A percentile compares a stretch with the other conserved stretches of the same genome.
Conservation (phyloP, 192 early-diverging fungal species). For the Rhizophagus clarus region DNA sequence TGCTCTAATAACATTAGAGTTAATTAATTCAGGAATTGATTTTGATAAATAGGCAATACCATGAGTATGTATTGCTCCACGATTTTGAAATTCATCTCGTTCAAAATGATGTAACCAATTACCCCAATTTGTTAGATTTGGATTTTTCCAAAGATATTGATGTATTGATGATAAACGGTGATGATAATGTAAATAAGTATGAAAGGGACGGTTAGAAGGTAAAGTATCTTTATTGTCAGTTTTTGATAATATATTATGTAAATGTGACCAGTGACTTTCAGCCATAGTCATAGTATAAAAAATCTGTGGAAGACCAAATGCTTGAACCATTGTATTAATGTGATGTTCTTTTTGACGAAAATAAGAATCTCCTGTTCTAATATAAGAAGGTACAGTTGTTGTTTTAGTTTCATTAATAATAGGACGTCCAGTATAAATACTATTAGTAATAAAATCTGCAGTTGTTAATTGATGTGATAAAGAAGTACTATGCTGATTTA, state of each 20-base stretch:
- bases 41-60: background rate
- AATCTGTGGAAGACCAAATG: background rate
- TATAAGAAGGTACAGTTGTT: background rate
- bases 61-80: constrained; percentile 7
- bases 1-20: background rate
- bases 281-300: background rate
- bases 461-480: background rate
- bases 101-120: constrained; percentile 5
- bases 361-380: constrained; percentile 4
- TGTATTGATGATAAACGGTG: background rate
- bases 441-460: background rate
- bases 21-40: background rate
- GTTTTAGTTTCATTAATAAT: constrained; percentile 7
- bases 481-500: no score
- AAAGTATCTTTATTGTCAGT: background rate
- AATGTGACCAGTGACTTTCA: background rate
- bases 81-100: constrained; percentile 21
- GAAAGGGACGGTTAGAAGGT: constrained; percentile 1
- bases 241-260: background rate
- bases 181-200: background rate
- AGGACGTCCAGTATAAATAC: background rate
- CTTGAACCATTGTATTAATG: background rate
- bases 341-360: constrained; percentile 1
- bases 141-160: background rate
- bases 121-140: background rate